A percentile compares a stretch with the other conserved stretches of the same genome.
Evolutionary conservation across 352 stramenopile species (phyloP).

Genomic region (Phytophthora megakarya): DNA sequence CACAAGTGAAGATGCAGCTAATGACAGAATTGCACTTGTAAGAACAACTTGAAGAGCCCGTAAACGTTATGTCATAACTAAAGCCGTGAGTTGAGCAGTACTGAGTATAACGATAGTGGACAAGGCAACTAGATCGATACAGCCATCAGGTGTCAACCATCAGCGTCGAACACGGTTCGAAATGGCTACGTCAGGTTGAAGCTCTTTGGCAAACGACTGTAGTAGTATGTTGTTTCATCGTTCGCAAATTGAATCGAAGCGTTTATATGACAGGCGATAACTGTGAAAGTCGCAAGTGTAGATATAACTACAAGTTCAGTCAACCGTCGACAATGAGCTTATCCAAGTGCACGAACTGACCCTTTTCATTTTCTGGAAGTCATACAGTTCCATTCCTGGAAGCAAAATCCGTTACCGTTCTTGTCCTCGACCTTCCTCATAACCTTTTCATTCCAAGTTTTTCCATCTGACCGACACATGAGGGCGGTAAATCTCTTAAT

Average conservation of each 20-base stretch:
- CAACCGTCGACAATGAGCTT: too few species aligned
- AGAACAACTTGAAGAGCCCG: slow-evolving; percentile 26
- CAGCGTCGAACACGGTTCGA: slow-evolving; percentile 24
- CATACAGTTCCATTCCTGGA: not conserved
- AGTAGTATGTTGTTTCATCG: too few species aligned
- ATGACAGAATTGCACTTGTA: slow-evolving; percentile 31
- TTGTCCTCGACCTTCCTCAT: too few species aligned
- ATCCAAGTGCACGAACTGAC: too few species aligned
- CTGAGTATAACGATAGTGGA: slow-evolving; percentile 1
- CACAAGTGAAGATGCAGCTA: slow-evolving; percentile 45
- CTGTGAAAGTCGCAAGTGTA: too few species aligned
- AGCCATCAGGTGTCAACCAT: slow-evolving; percentile 28
- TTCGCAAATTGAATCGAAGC: too few species aligned
- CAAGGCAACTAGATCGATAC: slow-evolving; percentile 8
- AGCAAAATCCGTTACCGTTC: not conserved
- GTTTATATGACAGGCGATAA: too few species aligned
- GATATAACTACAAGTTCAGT: not conserved
- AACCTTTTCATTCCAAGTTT: not conserved
- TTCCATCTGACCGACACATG: not conserved
- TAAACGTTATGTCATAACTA: slow-evolving; percentile 25
- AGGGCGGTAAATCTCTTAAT: not conserved
- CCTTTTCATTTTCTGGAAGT: not conserved
- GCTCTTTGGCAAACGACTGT: too few species aligned
- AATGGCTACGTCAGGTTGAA: slow-evolving; percentile 11
- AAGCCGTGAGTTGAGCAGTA: not conserved